phyloP scores from a whole-genome alignment of 805 yeast genomes.

The Teunomyces stri region DNA sequence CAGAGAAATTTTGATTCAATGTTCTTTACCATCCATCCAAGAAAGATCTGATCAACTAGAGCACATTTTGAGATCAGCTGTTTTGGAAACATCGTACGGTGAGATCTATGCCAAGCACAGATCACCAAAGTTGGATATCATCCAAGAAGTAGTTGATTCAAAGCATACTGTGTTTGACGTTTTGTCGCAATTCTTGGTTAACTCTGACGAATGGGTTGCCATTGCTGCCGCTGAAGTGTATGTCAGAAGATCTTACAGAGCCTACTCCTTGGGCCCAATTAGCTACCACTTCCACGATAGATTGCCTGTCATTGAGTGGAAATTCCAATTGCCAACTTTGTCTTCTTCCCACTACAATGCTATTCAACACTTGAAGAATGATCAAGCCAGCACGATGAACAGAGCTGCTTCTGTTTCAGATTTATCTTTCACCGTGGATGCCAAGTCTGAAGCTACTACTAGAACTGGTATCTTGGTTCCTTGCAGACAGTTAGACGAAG shows the following conservation, averaged over 20 bases:
- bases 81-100: conserved; percentile 86
- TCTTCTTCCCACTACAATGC: conserved; percentile 73
- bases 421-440: conserved; percentile 77
- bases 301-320: conserved; percentile 80
- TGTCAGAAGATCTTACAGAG: conserved; percentile 94
- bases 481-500: conserved; percentile 80
- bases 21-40: conserved; percentile 92
- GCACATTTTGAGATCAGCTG: conserved; percentile 89
- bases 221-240: conserved; percentile 97
- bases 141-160: conserved; percentile 92
- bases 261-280: conserved; percentile 82
- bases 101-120: conserved; percentile 73
- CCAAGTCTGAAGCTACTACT: conserved; percentile 61
- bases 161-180: conserved; percentile 96
- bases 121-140: conserved; percentile 74
- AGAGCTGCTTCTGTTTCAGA: conserved; percentile 94
- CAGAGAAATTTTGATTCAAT: conserved; percentile 92
- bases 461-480: conserved; percentile 87
- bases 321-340: conserved; percentile 77
- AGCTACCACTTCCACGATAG: conserved; percentile 54
- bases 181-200: conserved; percentile 82
- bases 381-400: conserved; percentile 49
- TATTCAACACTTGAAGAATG: conserved; percentile 50
- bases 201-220: conserved; percentile 81
- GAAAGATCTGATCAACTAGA: conserved; percentile 97